phyloP scores from a whole-genome alignment of 176 grass and related monocot species.

The Oryza rufipogon region DNA sequence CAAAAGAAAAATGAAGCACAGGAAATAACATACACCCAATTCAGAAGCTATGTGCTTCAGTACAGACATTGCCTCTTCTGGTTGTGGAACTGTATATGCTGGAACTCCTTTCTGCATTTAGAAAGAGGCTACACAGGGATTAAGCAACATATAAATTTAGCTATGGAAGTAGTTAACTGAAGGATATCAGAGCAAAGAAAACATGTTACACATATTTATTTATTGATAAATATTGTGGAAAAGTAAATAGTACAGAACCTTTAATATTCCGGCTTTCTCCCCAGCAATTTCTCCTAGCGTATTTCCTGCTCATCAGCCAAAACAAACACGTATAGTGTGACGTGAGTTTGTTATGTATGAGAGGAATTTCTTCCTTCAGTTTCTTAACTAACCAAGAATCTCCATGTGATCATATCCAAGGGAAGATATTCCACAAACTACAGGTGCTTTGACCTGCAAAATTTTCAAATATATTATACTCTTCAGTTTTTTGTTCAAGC shows the following conservation, averaged over 20 bases:
- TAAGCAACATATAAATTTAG: constrained; percentile 18
- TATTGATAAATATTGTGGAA: constrained; percentile 17
- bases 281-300: constrained; percentile 89
- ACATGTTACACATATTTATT: neutral
- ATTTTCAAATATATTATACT: constrained; percentile 28
- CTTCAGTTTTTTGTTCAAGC: constrained; percentile 20
- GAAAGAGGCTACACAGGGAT: neutral
- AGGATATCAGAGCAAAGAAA: constrained; percentile 13
- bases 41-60: constrained; percentile 76
- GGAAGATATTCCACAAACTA: constrained; percentile 95
- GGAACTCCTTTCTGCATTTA: constrained; percentile 70
- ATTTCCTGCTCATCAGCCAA: constrained; percentile 64
- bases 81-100: constrained; percentile 85
- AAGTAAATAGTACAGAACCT: constrained; percentile 53
- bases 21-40: constrained; percentile 79
- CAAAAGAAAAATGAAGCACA: constrained; percentile 36
- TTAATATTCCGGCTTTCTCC: constrained; percentile 94
- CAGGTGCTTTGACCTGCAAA: constrained; percentile 81
- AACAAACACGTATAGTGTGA: neutral
- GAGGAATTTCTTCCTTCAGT: constrained; percentile 29
- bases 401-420: constrained; percentile 98
- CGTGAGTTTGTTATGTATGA: constrained; percentile 31
- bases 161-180: constrained; percentile 23
- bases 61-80: constrained; percentile 82
- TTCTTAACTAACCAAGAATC: constrained; percentile 87